phyloP scores from a whole-genome alignment of 805 yeast species.

The Kodamaea restingae region DNA sequence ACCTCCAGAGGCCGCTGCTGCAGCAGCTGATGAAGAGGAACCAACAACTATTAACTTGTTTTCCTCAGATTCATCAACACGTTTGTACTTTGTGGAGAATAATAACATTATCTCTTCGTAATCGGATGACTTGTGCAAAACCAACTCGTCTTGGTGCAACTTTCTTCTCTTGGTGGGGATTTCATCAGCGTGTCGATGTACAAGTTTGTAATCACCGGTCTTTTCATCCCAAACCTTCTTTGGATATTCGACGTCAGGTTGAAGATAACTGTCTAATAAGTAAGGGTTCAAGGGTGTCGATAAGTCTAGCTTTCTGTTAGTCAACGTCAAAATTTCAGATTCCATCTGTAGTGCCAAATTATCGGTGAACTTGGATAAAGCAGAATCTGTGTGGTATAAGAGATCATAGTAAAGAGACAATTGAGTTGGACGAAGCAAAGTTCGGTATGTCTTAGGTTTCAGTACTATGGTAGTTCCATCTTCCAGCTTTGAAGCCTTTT shows the following conservation, averaged over 20 bases:
- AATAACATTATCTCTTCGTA: slow-evolving; percentile 83
- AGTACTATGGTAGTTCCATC: slow-evolving; percentile 13
- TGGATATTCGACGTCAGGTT: slow-evolving; percentile 48
- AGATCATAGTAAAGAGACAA: slow-evolving; percentile 80
- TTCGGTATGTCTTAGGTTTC: slow-evolving; percentile 70
- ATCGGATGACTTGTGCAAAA: slow-evolving; percentile 65
- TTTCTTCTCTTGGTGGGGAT: slow-evolving; percentile 29
- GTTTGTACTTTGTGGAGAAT: slow-evolving; percentile 37
- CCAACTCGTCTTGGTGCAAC: slow-evolving; percentile 40
- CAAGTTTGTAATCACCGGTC: slow-evolving; percentile 28
- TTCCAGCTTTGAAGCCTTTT: neutral
- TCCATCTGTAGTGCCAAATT: slow-evolving; percentile 76
- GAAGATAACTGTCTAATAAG: slow-evolving; percentile 40
- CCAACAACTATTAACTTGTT: slow-evolving; percentile 39
- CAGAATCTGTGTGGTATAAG: slow-evolving; percentile 73
- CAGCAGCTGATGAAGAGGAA: slow-evolving; percentile 24
- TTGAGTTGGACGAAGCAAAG: slow-evolving; percentile 77
- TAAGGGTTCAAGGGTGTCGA: slow-evolving; percentile 73
- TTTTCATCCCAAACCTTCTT: slow-evolving; percentile 40
- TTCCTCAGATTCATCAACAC: slow-evolving; percentile 31
- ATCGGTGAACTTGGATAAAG: slow-evolving; percentile 74
- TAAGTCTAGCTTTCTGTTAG: slow-evolving; percentile 73
- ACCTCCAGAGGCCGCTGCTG: slow-evolving; percentile 12
- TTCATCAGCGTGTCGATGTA: slow-evolving; percentile 31
- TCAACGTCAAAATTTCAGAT: slow-evolving; percentile 75